phyloP scores from a whole-genome alignment of 257 asterid species.

The Marsdenia floribunda region DNA sequence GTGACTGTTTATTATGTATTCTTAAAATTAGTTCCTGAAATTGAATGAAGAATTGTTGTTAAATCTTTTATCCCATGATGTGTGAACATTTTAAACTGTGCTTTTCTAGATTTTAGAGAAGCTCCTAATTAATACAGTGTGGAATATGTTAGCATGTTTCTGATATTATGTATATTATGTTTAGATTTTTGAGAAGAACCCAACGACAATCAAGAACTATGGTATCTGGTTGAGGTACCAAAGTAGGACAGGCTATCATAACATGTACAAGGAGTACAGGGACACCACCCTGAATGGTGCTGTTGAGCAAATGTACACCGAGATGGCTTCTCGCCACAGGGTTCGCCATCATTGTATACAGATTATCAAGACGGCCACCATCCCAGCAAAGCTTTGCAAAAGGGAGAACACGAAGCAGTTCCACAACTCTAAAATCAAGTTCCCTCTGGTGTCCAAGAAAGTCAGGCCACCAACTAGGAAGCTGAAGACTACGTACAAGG shows the following conservation, averaged over 20 bases:
- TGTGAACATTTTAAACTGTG: not conserved
- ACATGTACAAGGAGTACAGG: slow-evolving; percentile 91
- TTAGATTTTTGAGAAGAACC: slow-evolving; percentile 84
- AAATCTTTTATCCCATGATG: not conserved
- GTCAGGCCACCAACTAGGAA: slow-evolving; percentile 76
- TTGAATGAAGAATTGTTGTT: not conserved
- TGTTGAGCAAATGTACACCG: slow-evolving; percentile 89
- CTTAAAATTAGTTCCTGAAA: not conserved
- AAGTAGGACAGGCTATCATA: slow-evolving; percentile 85
- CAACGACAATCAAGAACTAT: slow-evolving; percentile 78
- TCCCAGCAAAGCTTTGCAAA: slow-evolving; percentile 87
- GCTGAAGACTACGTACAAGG: slow-evolving; percentile 79
- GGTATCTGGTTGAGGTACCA: slow-evolving; percentile 91
- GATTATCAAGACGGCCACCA: slow-evolving; percentile 84
- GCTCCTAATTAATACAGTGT: not conserved
- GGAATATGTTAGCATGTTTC: not conserved
- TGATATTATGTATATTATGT: not conserved
- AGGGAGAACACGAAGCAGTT: slow-evolving; percentile 84
- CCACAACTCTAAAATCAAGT: slow-evolving; percentile 73
- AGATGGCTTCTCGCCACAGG: slow-evolving; percentile 96
- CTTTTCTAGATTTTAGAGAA: not conserved
- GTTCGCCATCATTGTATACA: slow-evolving; percentile 83
- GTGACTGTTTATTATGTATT: not conserved
- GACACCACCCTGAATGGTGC: slow-evolving; percentile 86
- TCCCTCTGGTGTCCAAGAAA: slow-evolving; percentile 66